phyloP scores from a whole-genome alignment of 2,329 filamentous ascomycete species.

The Beauveria brongniartii region DNA sequence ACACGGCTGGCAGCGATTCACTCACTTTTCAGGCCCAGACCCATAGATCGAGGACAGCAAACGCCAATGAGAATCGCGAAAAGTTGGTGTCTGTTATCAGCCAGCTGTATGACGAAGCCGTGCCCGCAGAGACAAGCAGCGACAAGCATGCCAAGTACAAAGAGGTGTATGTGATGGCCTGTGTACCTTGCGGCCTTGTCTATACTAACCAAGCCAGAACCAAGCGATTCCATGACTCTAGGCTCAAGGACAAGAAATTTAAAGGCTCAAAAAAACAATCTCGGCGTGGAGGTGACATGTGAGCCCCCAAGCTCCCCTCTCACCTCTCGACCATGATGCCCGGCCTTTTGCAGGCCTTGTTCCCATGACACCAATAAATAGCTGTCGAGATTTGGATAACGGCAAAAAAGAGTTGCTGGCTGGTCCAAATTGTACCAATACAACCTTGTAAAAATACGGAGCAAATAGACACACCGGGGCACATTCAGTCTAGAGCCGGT shows the following conservation, averaged over 20 bases:
- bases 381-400: background rate
- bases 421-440: background rate
- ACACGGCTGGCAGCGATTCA: slow-evolving; percentile 41
- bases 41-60: slow-evolving; percentile 42
- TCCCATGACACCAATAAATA: background rate
- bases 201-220: slow-evolving; percentile 28
- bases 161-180: slow-evolving; percentile 30
- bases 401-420: background rate
- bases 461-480: background rate
- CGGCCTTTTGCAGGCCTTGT: background rate
- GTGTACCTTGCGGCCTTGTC: background rate
- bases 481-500: background rate
- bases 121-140: slow-evolving; percentile 38
- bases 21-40: slow-evolving; percentile 49
- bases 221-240: slow-evolving; percentile 35
- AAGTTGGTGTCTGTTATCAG: slow-evolving; percentile 42
- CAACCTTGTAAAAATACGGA: background rate
- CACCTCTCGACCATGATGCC: background rate
- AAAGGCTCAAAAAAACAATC: slow-evolving; percentile 42
- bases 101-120: slow-evolving; percentile 37
- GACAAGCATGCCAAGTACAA: slow-evolving; percentile 42
- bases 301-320: slow-evolving; percentile 1
- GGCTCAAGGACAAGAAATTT: slow-evolving; percentile 41
- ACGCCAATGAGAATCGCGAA: slow-evolving; percentile 43
- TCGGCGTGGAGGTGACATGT: slow-evolving; percentile 30